Conservation (phyloP, 805 yeast species). For the Phaffomyces opuntiae region DNA sequence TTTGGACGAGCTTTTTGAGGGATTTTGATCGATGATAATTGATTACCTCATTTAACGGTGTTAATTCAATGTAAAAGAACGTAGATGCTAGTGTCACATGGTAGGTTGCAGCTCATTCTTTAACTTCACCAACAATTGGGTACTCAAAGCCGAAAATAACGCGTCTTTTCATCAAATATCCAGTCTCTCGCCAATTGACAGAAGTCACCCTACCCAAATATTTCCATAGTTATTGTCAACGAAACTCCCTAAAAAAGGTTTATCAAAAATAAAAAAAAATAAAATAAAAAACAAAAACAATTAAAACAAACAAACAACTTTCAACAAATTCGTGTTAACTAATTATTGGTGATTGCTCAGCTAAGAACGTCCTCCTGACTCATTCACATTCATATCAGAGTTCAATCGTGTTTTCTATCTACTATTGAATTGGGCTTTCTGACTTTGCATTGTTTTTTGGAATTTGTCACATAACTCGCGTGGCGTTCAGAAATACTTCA, state of each 20-base stretch:
- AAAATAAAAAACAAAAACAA: conserved; percentile 1
- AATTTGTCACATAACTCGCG: conserved; percentile 6
- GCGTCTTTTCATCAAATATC: too few species aligned
- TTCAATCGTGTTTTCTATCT: neutral
- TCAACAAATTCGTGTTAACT: neutral
- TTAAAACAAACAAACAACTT: neutral
- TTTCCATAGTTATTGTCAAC: conserved; percentile 2
- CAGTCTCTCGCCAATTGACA: too few species aligned
- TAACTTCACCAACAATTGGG: too few species aligned
- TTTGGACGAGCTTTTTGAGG: too few species aligned
- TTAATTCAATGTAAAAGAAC: too few species aligned
- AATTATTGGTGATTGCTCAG: too few species aligned
- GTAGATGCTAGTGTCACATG: too few species aligned
- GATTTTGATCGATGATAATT: too few species aligned
- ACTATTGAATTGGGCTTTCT: neutral
- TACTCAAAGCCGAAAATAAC: too few species aligned
- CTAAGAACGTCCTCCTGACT: too few species aligned
- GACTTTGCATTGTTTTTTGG: neutral
- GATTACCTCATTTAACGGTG: too few species aligned
- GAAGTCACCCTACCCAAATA: neutral
- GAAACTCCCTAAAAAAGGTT: neutral
- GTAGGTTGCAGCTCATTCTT: too few species aligned
- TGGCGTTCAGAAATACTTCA: conserved; percentile 3
- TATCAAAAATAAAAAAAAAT: neutral
- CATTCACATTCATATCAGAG: neutral